Conservation (phyloP, 179 eudicot species). For the Heliamphora pulchella region DNA sequence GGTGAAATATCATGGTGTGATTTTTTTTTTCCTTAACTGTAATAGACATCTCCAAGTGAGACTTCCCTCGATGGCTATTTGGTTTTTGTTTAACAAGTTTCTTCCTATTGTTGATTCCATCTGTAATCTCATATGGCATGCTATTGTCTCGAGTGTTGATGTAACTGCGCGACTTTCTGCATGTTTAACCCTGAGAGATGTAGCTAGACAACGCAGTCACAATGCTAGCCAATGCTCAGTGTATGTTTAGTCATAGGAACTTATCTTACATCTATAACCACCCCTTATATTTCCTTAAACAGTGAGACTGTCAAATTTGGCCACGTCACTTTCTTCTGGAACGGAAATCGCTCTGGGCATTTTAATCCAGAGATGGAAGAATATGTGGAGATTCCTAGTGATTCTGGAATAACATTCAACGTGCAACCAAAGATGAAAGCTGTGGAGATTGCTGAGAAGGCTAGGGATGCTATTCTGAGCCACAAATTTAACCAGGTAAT, state of each 20-base stretch:
- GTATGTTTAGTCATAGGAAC: background rate
- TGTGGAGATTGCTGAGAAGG: slow-evolving; percentile 74
- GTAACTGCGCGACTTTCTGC: too few relatives aligned
- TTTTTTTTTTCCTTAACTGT: too few relatives aligned
- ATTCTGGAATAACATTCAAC: slow-evolving; percentile 69
- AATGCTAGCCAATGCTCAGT: background rate
- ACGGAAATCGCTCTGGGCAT: slow-evolving; percentile 85
- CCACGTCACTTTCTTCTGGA: slow-evolving; percentile 95
- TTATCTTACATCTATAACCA: background rate
- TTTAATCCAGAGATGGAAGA: slow-evolving; percentile 75
- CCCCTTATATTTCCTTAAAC: slow-evolving; percentile 12
- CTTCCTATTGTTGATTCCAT: too few relatives aligned
- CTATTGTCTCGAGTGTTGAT: too few relatives aligned
- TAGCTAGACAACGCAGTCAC: too few relatives aligned
- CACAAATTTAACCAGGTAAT: slow-evolving; percentile 78
- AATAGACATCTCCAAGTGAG: too few relatives aligned
- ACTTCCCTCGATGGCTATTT: too few relatives aligned
- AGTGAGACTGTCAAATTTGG: slow-evolving; percentile 97
- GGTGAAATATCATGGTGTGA: too few relatives aligned
- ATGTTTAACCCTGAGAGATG: too few relatives aligned
- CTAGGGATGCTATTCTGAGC: slow-evolving; percentile 79
- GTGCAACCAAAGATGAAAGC: slow-evolving; percentile 86
- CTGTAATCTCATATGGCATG: too few relatives aligned
- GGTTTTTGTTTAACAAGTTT: too few relatives aligned
- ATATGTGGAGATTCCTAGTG: slow-evolving; percentile 89